A percentile compares a stretch with the other conserved stretches of the same genome.
Conservation (phyloP, 2,329 filamentous ascomycete species). For the Juglanconis sp. region DNA sequence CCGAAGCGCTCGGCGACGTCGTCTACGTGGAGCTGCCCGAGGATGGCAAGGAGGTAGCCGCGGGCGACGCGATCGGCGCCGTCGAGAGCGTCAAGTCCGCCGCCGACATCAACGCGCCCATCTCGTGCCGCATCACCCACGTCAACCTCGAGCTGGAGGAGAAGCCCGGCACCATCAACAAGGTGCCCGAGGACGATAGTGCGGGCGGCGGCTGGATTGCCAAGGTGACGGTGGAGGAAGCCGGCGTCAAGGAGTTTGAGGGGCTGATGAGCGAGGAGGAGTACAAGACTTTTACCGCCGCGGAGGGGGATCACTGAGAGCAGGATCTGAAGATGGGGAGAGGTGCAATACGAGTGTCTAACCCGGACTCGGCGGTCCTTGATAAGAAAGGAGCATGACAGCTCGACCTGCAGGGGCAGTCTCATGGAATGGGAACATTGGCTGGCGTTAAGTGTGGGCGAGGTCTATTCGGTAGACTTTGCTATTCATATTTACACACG, state of each 20-base stretch:
- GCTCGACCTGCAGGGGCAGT: conserved; percentile 27
- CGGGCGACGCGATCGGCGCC: conserved; percentile 84
- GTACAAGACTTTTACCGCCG: conserved; percentile 71
- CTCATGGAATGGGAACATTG: conserved; percentile 8
- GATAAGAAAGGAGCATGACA: conserved; percentile 19
- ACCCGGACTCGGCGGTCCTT: too few relatives aligned
- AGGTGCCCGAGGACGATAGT: conserved; percentile 76
- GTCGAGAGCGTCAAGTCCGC: conserved; percentile 98
- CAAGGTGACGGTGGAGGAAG: conserved; percentile 74
- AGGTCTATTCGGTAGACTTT: background rate
- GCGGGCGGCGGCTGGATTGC: conserved; percentile 86
- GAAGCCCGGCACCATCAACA: conserved; percentile 83
- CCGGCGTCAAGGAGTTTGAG: conserved; percentile 65
- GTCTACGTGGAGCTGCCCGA: conserved; percentile 94
- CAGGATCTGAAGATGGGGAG: background rate
- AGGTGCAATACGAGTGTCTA: too few relatives aligned
- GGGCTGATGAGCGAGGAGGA: conserved; percentile 71
- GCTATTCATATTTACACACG: conserved; percentile 12
- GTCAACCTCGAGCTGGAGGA: conserved; percentile 76
- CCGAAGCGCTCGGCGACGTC: conserved; percentile 89
- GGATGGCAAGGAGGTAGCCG: conserved; percentile 61
- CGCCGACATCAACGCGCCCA: conserved; percentile 92
- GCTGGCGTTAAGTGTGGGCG: conserved; percentile 15
- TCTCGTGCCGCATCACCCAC: conserved; percentile 71
- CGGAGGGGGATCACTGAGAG: conserved; percentile 38